A percentile compares a stretch with the other conserved stretches of the same genome.
phyloP scores from a whole-genome alignment of 441 rosid genomes.

The Mallotus japonicus region DNA sequence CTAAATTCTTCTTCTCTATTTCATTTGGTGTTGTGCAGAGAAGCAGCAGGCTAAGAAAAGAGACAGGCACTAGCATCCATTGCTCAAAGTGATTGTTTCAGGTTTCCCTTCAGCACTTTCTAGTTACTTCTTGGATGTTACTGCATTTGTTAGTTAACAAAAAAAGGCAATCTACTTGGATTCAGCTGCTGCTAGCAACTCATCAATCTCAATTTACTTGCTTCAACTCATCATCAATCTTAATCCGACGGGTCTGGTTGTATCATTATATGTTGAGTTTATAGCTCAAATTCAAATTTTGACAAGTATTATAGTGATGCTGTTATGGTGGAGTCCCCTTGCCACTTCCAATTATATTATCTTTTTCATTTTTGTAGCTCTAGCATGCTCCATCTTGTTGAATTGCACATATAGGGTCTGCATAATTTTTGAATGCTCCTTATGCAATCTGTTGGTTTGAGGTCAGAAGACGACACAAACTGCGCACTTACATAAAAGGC shows the following conservation, averaged over 20 bases:
- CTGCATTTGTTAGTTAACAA: too few relatives aligned
- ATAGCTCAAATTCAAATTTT: background rate
- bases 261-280: background rate
- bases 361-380: background rate
- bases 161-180: background rate
- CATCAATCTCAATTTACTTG: too few relatives aligned
- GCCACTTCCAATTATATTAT: background rate
- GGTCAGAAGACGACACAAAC: too few relatives aligned
- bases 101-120: background rate
- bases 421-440: background rate
- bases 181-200: background rate
- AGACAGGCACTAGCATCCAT: slow-evolving; percentile 17
- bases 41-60: slow-evolving; percentile 42
- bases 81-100: background rate
- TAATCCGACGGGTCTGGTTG: background rate
- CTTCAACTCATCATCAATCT: background rate
- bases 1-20: too few relatives aligned
- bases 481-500: too few relatives aligned
- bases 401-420: background rate
- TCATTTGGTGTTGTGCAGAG: slow-evolving; percentile 27
- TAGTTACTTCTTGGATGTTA: background rate
- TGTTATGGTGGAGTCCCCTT: background rate
- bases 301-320: too few relatives aligned
- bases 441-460: background rate
- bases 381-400: background rate